Evolutionary conservation across 2,329 filamentous ascomycete species (phyloP).

Genomic region (Colletotrichum navitas): DNA sequence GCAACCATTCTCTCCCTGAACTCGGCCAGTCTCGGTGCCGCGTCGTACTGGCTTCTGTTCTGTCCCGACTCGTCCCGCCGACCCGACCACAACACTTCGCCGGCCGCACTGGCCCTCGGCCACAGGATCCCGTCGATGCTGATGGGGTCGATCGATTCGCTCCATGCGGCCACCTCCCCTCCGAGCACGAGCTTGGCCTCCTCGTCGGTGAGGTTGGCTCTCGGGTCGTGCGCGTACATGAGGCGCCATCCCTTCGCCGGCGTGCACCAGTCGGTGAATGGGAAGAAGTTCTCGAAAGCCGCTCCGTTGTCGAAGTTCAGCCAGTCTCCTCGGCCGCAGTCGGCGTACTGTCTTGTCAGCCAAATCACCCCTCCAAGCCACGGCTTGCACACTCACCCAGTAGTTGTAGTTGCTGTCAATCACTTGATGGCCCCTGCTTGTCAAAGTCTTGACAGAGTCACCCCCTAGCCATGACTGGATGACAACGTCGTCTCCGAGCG

Average conservation of each 20-base stretch:
- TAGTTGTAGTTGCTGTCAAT: conserved; percentile 82
- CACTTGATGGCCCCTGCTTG: conserved; percentile 74
- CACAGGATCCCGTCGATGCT: conserved; percentile 83
- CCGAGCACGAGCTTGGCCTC: conserved; percentile 79
- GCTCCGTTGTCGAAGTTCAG: conserved; percentile 75
- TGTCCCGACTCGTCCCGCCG: conserved; percentile 72
- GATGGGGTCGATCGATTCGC: conserved; percentile 80
- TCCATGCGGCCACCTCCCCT: conserved; percentile 86
- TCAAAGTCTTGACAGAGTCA: conserved; percentile 70
- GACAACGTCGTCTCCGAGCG: conserved; percentile 76
- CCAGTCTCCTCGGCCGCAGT: conserved; percentile 86
- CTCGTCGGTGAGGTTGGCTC: conserved; percentile 70
- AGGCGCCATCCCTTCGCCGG: conserved; percentile 86
- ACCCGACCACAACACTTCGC: conserved; percentile 86
- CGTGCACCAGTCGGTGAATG: conserved; percentile 84
- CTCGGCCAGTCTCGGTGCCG: conserved; percentile 77
- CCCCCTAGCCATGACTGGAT: conserved; percentile 84
- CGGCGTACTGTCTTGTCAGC: conserved; percentile 72
- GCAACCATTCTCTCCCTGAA: conserved; percentile 81
- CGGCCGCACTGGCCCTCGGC: conserved; percentile 81
- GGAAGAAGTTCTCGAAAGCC: conserved; percentile 67
- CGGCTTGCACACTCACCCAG: conserved; percentile 67
- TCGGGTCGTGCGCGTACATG: conserved; percentile 84
- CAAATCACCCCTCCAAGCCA: no score
- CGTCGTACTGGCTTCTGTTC: conserved; percentile 79